Percentiles rank a stretch among this genome's conserved stretches.
Conservation (phyloP, 2,329 filamentous ascomycete species). For the Fusarium nurragi region DNA sequence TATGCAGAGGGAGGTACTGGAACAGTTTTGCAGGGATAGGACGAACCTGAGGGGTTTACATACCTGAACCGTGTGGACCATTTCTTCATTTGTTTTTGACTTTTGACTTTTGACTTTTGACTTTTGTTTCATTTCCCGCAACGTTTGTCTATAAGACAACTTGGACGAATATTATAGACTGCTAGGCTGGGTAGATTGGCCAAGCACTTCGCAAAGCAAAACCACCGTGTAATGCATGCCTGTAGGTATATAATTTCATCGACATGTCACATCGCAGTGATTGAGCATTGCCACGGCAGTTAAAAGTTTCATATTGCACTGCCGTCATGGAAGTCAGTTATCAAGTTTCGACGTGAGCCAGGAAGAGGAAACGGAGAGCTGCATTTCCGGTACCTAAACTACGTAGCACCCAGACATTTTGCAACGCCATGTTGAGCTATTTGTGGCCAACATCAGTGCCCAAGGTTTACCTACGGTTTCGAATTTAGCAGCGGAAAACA, state of each 20-base stretch:
- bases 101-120: no score
- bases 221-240: not conserved
- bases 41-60: conserved; percentile 42
- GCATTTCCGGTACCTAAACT: conserved; percentile 15
- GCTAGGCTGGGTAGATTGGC: no score
- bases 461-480: not conserved
- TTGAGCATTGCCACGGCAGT: not conserved
- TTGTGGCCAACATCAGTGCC: not conserved
- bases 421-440: not conserved
- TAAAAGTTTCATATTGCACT: conserved; percentile 23
- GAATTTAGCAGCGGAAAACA: conserved; percentile 1
- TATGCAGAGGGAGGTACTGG: not conserved
- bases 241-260: not conserved
- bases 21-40: conserved; percentile 31
- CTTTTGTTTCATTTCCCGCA: not conserved
- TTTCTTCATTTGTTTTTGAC: not conserved
- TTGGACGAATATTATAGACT: no score
- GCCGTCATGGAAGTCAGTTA: conserved; percentile 18
- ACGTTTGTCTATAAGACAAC: not conserved
- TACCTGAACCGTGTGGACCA: not conserved
- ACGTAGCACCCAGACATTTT: not conserved
- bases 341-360: conserved; percentile 32
- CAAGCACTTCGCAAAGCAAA: not conserved
- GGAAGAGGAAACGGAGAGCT: conserved; percentile 7
- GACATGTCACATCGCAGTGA: conserved; percentile 16